A percentile compares a stretch with the other conserved stretches of the same genome.
Conservation (phyloP, 169 alveolate genomes). For the Cytauxzoon felis region DNA sequence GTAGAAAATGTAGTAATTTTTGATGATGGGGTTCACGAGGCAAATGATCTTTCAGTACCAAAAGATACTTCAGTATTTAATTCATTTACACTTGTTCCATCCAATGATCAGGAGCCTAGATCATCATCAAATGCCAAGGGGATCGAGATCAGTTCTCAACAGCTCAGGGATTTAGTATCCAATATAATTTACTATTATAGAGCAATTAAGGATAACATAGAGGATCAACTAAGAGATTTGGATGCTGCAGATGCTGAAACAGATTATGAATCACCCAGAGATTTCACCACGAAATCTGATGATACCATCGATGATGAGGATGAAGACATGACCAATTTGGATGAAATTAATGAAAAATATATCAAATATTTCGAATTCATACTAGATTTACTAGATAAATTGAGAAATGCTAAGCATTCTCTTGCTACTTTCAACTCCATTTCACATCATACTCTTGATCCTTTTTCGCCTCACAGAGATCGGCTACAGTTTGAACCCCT, state of each 20-base stretch:
- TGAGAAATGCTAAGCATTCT: conserved; percentile 4
- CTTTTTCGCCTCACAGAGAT: too few species aligned
- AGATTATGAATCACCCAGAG: neutral
- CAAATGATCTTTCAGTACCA: too few species aligned
- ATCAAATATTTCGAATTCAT: conserved; percentile 22
- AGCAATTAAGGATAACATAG: neutral
- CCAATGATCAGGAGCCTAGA: too few species aligned
- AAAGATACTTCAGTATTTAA: too few species aligned
- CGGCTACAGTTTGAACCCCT: too few species aligned
- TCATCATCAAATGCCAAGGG: too few species aligned
- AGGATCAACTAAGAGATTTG: neutral
- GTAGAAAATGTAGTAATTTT: too few species aligned
- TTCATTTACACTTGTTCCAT: too few species aligned
- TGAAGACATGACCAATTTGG: conserved; percentile 11
- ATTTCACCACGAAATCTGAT: neutral
- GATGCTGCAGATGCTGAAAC: neutral
- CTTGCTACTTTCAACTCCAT: too few species aligned
- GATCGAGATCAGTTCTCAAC: too few species aligned
- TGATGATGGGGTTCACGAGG: too few species aligned
- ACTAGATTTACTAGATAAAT: conserved; percentile 14
- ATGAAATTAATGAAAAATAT: conserved; percentile 19
- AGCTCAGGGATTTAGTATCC: neutral
- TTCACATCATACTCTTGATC: too few species aligned
- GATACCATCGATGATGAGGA: neutral
- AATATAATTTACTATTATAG: neutral